phyloP scores from a whole-genome alignment of 208 protist species.

The Crithidia brevicula region DNA sequence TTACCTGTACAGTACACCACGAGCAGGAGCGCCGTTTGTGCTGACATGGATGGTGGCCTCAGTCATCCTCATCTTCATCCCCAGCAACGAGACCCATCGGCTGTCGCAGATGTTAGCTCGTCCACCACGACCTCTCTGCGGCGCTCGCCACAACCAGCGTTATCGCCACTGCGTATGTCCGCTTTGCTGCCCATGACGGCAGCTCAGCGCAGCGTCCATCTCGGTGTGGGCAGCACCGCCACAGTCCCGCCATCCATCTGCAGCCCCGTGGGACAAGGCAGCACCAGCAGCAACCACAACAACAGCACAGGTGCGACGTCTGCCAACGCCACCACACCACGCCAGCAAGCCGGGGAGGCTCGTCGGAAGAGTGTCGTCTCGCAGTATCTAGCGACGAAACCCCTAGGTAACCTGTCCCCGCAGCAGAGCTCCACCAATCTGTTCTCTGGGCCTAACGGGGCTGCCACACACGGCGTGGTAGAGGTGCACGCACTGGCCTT shows the following conservation, averaged over 20 bases:
- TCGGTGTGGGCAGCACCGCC: neutral
- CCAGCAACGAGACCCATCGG: too few relatives aligned
- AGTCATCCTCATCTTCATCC: too few relatives aligned
- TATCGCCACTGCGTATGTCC: neutral
- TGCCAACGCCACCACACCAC: neutral
- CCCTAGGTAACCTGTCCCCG: constrained; percentile 8
- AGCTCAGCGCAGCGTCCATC: neutral
- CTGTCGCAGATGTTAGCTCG: too few relatives aligned
- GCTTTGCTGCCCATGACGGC: neutral
- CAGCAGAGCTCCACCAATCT: neutral
- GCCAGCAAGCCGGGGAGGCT: neutral
- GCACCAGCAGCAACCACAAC: neutral
- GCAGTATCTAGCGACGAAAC: constrained; percentile 1
- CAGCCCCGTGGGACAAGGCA: neutral
- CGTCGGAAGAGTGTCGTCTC: constrained; percentile 6
- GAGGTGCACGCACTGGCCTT: neutral
- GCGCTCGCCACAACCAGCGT: neutral
- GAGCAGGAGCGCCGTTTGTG: too few relatives aligned
- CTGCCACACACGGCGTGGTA: neutral
- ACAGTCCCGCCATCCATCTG: neutral
- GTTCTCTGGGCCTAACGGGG: neutral
- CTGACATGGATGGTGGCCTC: too few relatives aligned
- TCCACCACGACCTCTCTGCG: too few relatives aligned
- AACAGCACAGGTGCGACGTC: too few relatives aligned
- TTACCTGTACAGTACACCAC: neutral